Percentiles rank a stretch among this genome's conserved stretches.
These are phyloP conservation scores for Arabis alpina DNA, from an alignment of 345 rosid species.

Conservation along the genomic window DNA sequence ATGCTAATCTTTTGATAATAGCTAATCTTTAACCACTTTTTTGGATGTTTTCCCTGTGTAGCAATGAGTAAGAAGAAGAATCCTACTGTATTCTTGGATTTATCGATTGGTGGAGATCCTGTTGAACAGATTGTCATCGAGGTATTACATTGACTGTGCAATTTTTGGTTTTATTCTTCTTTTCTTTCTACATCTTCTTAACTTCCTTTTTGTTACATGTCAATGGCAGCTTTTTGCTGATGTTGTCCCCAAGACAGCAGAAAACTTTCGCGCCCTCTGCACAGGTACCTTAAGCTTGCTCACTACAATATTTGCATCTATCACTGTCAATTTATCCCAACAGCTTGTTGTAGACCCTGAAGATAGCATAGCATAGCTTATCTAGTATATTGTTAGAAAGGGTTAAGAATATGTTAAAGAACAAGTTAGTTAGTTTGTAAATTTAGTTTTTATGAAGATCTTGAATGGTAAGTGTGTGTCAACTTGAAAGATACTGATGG, in stretches of 20 bases:
- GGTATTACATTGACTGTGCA: conserved; percentile 51
- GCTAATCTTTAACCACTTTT: conserved; percentile 1
- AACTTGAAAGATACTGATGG: conserved; percentile 9
- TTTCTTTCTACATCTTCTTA: neutral
- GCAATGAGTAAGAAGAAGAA: conserved; percentile 79
- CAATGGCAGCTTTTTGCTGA: conserved; percentile 79
- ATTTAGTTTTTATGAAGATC: neutral
- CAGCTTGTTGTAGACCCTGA: conserved; percentile 1
- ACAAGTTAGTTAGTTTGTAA: neutral
- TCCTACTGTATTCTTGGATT: conserved; percentile 77
- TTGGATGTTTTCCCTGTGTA: conserved; percentile 25
- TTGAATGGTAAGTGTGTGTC: neutral
- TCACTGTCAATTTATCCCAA: neutral
- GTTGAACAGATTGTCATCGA: conserved; percentile 72
- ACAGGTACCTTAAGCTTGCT: conserved; percentile 61
- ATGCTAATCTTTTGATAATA: neutral
- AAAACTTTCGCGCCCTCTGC: conserved; percentile 94
- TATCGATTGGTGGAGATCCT: conserved; percentile 71
- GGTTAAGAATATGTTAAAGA: neutral
- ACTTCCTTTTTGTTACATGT: conserved; percentile 11
- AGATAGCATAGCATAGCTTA: neutral
- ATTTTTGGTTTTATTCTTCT: neutral
- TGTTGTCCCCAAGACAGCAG: conserved; percentile 91
- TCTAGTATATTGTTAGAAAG: neutral
- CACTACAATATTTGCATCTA: neutral